A percentile compares a stretch with the other conserved stretches of the same genome.
These are phyloP conservation scores for Calamus simplicifolius DNA, from an alignment of 176 grass and related monocot genomes.

Conservation along the genomic window DNA sequence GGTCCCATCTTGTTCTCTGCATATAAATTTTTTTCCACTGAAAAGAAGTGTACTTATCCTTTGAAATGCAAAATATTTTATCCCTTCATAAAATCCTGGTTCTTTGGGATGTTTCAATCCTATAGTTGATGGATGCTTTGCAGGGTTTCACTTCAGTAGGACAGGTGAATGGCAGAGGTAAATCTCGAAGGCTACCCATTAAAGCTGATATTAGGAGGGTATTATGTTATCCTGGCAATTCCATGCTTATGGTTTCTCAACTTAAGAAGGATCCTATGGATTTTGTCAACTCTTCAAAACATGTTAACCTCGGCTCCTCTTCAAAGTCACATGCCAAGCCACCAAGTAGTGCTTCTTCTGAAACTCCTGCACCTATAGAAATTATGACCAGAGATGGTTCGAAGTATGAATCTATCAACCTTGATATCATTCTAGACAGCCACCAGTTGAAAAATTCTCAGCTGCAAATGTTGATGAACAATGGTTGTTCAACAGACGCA, in stretches of 20 bases:
- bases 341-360: slow-evolving; percentile 47
- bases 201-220: slow-evolving; percentile 69
- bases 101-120: background rate
- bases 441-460: too few relatives aligned
- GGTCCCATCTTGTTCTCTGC: too few relatives aligned
- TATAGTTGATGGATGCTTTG: slow-evolving; percentile 10
- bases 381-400: too few relatives aligned
- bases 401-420: too few relatives aligned
- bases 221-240: slow-evolving; percentile 81
- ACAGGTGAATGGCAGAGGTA: slow-evolving; percentile 79
- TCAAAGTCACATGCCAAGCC: slow-evolving; percentile 11
- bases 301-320: slow-evolving; percentile 9
- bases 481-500: too few relatives aligned
- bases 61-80: background rate
- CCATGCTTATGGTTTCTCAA: slow-evolving; percentile 73
- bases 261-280: slow-evolving; percentile 37
- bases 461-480: too few relatives aligned
- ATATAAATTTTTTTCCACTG: too few relatives aligned
- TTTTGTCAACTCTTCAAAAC: slow-evolving; percentile 8
- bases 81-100: background rate
- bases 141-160: slow-evolving; percentile 72
- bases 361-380: too few relatives aligned
- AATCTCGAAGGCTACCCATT: slow-evolving; percentile 52
- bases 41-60: too few relatives aligned
- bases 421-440: too few relatives aligned